Base-by-base conservation (phyloP, 495 filamentous ascomycete species). In the Neurospora tetrasperma region DNA sequence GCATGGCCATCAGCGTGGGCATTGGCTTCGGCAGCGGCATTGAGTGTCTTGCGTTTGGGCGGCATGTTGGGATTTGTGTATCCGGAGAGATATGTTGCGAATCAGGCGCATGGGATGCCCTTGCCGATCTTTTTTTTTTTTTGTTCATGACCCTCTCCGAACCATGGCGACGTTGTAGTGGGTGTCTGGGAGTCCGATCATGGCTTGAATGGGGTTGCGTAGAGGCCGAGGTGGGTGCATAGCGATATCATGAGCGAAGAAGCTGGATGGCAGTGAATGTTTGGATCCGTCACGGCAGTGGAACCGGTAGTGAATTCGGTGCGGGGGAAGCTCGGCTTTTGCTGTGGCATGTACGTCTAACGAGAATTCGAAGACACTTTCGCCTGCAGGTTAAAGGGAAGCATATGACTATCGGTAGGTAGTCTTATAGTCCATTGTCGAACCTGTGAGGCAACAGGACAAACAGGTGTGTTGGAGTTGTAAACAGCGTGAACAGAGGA, bases 11-110 rank as follows among this genome's bases (percentile, higher is more conserved):
- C 3, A 62, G 20, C 39, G 23, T 42, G 44, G 39, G 35, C 44
- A 70, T 62, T 62, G 71, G 41, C 62, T 8, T 68, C 68, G 69
- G 31, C 42, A 12, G 75, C 76, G 42, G 39, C 43, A 38, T 75
- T 73, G 48, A 70, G 14, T 44, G 44, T 40, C 70, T 75, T 78
- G 70, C 77, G 75, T 66, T 78, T 78, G 4, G 77, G 42, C 40
- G 75, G 75, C 76, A 78, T 78, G 70, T 70, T 66, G 11, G 27
- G 54, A 38, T 16, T 59, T 35, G 27, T 62, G 54, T 62, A 35
- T 31, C 54, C 23, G 54, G 31, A 35, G n/a, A 54, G 23, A 12
- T 62, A 8, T 59, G 48, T 62, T 31, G 54, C 23, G 31, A 62
- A 62, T 35, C 54, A 62, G 54, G 54, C 54, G 35, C 23, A 62